A percentile compares a stretch with the other conserved stretches of the same genome.
Conservation (phyloP, 805 yeast species). For the Blastobotrys parvus region DNA sequence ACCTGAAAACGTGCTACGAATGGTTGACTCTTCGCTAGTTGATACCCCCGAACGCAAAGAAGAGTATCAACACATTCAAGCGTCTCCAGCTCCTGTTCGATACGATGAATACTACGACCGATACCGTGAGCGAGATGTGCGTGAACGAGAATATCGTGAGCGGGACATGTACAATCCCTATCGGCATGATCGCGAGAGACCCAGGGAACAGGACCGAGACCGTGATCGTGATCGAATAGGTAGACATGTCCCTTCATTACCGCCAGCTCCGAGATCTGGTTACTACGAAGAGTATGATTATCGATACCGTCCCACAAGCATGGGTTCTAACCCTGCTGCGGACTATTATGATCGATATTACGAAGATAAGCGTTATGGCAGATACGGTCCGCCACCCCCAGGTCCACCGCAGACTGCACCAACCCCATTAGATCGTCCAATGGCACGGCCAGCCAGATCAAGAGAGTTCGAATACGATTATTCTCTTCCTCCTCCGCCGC, state of each 20-base stretch:
- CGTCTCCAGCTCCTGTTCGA: not conserved
- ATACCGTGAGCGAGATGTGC: not conserved
- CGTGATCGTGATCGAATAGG: not conserved
- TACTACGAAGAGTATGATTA: not conserved
- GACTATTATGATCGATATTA: not conserved
- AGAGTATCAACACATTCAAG: not conserved
- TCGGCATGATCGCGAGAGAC: too few relatives aligned
- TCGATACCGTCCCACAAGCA: not conserved
- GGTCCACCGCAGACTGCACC: not conserved
- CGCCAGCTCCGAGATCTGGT: not conserved
- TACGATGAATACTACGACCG: not conserved
- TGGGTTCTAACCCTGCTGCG: not conserved
- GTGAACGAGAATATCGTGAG: not conserved
- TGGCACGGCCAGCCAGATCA: not conserved
- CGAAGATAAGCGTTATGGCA: not conserved
- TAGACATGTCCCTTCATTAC: not conserved
- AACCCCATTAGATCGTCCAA: not conserved
- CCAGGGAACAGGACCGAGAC: not conserved
- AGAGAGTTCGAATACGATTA: not conserved
- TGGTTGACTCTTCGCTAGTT: constrained; percentile 30
- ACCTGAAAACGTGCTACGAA: constrained; percentile 27
- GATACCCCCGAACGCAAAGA: constrained; percentile 25
- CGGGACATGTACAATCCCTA: too few relatives aligned
- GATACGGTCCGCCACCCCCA: not conserved
- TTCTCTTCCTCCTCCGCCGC: not conserved